These are phyloP conservation scores for Holtermannia corniformis DNA, from an alignment of 768 basidiomycete species.

Conservation along the genomic window DNA sequence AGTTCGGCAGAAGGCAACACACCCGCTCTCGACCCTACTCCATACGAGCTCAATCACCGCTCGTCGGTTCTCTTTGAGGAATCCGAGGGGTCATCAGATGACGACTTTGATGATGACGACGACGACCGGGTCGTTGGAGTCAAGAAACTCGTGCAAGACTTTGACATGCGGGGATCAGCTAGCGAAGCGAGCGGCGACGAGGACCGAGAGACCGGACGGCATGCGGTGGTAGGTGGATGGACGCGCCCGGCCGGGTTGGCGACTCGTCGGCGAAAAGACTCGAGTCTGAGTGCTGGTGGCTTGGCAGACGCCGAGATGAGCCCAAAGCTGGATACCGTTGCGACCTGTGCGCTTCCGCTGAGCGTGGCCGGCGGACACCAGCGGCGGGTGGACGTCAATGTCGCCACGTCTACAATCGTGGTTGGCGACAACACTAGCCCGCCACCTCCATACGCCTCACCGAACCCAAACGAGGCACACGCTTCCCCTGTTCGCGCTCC, in stretches of 20 bases:
- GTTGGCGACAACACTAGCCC: slow-evolving; percentile 15
- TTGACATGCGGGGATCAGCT: slow-evolving; percentile 16
- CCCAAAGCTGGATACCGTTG: background rate
- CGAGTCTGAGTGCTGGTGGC: slow-evolving; percentile 6
- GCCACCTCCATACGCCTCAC: slow-evolving; percentile 24
- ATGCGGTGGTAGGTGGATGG: background rate
- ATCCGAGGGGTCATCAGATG: slow-evolving; percentile 13
- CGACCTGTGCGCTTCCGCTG: background rate
- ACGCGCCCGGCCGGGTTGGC: too few species aligned
- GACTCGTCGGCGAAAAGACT: slow-evolving; percentile 1
- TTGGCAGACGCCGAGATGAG: slow-evolving; percentile 21
- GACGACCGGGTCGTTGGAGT: slow-evolving; percentile 13
- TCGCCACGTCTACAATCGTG: too few species aligned
- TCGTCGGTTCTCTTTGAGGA: slow-evolving; percentile 26
- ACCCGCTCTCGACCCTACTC: background rate
- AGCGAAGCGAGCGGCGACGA: slow-evolving; percentile 19
- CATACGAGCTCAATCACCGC: slow-evolving; percentile 4
- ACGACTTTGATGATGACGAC: slow-evolving; percentile 4
- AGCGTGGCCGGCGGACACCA: background rate
- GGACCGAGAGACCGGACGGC: slow-evolving; percentile 11
- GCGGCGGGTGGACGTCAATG: slow-evolving; percentile 7
- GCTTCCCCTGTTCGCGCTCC: background rate
- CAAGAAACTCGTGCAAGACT: slow-evolving; percentile 20
- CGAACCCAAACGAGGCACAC: slow-evolving; percentile 7
- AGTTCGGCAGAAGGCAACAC: too few species aligned